Conservation (phyloP, 345 rosid genomes). For the Boechera stricta region DNA sequence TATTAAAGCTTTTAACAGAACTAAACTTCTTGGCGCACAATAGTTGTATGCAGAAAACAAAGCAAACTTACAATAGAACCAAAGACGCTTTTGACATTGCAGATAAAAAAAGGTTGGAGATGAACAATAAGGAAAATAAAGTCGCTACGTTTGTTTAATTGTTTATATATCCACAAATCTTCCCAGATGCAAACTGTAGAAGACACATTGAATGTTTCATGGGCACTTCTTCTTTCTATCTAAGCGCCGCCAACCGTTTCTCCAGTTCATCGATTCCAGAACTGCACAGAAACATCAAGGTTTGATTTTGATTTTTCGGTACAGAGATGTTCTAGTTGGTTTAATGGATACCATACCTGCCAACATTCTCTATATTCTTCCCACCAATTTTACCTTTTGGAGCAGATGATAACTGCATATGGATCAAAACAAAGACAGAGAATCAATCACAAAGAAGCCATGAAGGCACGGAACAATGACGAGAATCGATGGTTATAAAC, state of each 20-base stretch:
- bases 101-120: neutral
- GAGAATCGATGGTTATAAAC: constrained; percentile 29
- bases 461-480: neutral
- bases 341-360: constrained; percentile 60
- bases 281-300: constrained; percentile 47
- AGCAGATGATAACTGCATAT: constrained; percentile 75
- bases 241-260: constrained; percentile 91
- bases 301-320: constrained; percentile 17
- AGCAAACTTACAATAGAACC: neutral
- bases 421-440: constrained; percentile 16
- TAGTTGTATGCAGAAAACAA: neutral
- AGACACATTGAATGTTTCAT: too few relatives aligned
- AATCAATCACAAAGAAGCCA: constrained; percentile 24
- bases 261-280: constrained; percentile 78
- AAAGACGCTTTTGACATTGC: constrained; percentile 1
- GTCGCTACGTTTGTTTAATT: neutral
- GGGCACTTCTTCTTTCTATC: constrained; percentile 42
- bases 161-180: too few relatives aligned
- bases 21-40: neutral
- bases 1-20: neutral
- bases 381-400: constrained; percentile 81
- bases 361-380: constrained; percentile 60
- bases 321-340: neutral
- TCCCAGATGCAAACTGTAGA: too few relatives aligned
- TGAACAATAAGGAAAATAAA: neutral